phyloP scores from a whole-genome alignment of 2,329 filamentous ascomycete genomes.

The Diaporthe destruens region DNA sequence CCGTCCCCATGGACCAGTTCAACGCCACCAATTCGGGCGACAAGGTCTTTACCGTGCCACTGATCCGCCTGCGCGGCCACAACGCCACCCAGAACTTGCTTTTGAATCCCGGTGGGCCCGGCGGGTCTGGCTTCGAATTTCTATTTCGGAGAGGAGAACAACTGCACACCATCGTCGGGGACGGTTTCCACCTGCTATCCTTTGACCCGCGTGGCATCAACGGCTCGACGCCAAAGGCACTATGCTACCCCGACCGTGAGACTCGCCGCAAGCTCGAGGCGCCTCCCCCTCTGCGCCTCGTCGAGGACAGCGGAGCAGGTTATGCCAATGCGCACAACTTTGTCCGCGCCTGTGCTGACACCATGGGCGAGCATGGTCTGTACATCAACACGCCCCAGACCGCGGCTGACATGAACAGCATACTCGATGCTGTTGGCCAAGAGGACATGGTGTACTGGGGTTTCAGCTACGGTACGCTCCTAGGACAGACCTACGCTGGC shows the following conservation, averaged over 20 bases:
- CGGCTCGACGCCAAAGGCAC: conserved; percentile 50
- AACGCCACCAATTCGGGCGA: conserved; percentile 48
- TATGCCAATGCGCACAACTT: conserved; percentile 58
- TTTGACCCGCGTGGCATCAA: conserved; percentile 64
- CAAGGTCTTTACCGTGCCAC: conserved; percentile 58
- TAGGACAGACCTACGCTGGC: conserved; percentile 56
- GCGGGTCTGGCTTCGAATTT: conserved; percentile 56
- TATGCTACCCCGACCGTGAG: conserved; percentile 55
- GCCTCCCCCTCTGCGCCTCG: conserved; percentile 46
- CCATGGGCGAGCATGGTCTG: conserved; percentile 57
- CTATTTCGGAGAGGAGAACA: conserved; percentile 52
- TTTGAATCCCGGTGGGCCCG: conserved; percentile 63
- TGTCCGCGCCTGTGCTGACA: conserved; percentile 57
- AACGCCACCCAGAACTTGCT: conserved; percentile 59
- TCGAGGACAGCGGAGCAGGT: conserved; percentile 53
- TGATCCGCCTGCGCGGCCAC: conserved; percentile 58
- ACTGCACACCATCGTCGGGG: conserved; percentile 55
- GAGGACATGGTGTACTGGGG: conserved; percentile 56
- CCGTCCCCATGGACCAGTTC: conserved; percentile 63
- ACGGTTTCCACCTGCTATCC: conserved; percentile 59
- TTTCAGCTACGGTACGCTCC: conserved; percentile 55
- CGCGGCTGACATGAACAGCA: conserved; percentile 64
- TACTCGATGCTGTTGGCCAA: conserved; percentile 58
- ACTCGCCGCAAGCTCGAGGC: conserved; percentile 48
- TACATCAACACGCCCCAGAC: conserved; percentile 65